Percentiles rank a stretch among this genome's conserved stretches.
Conservation (phyloP, 352 stramenopile species). For the Bremia lactucae region DNA sequence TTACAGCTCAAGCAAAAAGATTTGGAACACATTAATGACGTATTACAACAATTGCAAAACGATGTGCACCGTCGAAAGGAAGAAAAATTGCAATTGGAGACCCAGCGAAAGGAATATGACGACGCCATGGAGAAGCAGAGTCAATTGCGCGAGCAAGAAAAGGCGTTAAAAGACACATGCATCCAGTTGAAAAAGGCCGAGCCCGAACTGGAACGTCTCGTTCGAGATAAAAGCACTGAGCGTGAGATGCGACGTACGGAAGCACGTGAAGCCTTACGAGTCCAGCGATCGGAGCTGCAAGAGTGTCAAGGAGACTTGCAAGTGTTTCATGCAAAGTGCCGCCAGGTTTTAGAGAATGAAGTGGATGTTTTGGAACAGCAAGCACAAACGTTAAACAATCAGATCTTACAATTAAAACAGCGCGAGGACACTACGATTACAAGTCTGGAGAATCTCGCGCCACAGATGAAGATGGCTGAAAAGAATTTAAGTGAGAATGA, state of each 20-base stretch:
- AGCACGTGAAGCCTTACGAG: constrained; percentile 17
- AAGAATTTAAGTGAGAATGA: constrained; percentile 39
- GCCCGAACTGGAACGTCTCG: constrained; percentile 29
- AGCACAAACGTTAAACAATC: constrained; percentile 27
- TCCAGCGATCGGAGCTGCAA: constrained; percentile 29
- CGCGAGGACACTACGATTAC: constrained; percentile 26
- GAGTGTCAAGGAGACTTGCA: constrained; percentile 30
- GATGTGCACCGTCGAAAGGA: constrained; percentile 53
- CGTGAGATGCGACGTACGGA: constrained; percentile 22
- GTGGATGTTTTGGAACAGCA: constrained; percentile 35
- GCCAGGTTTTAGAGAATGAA: constrained; percentile 26
- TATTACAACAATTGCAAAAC: constrained; percentile 45
- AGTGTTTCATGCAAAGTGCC: constrained; percentile 32
- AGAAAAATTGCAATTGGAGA: constrained; percentile 39
- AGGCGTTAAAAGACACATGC: constrained; percentile 39
- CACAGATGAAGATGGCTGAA: constrained; percentile 33
- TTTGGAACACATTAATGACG: constrained; percentile 32
- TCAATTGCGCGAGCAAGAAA: constrained; percentile 44
- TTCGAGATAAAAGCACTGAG: constrained; percentile 35
- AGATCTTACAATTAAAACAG: constrained; percentile 35
- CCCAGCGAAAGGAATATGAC: constrained; percentile 45
- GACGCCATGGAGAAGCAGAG: constrained; percentile 38
- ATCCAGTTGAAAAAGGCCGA: constrained; percentile 25
- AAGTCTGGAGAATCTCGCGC: constrained; percentile 32
- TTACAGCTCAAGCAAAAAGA: constrained; percentile 47